These are phyloP conservation scores for Fulvia fulva DNA, from an alignment of 2,329 filamentous ascomycete genomes.

Conservation along the genomic window DNA sequence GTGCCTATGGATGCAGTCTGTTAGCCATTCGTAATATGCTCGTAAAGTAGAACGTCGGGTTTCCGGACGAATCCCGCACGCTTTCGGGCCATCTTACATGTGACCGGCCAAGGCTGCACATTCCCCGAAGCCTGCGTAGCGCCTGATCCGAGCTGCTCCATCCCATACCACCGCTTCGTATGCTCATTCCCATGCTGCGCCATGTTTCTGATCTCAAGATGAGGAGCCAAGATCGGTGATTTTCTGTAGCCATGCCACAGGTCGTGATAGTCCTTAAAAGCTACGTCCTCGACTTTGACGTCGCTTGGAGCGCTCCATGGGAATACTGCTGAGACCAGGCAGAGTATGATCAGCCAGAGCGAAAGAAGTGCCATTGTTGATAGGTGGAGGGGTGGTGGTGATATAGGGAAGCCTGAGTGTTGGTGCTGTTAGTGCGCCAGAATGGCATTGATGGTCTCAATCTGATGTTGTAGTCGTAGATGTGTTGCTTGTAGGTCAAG, in stretches of 20 bases:
- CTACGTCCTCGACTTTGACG: neutral
- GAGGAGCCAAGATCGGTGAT: neutral
- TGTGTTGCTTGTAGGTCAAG: no score
- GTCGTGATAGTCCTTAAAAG: neutral
- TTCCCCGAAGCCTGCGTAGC: neutral
- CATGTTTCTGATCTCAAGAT: neutral
- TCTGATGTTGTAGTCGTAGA: neutral
- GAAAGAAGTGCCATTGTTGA: neutral
- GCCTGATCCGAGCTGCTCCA: neutral
- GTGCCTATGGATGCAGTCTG: neutral
- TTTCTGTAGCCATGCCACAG: neutral
- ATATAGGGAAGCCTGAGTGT: neutral
- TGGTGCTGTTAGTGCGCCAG: neutral
- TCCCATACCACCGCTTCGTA: neutral
- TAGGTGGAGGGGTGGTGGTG: neutral
- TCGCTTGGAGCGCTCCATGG: neutral
- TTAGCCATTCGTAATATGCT: neutral
- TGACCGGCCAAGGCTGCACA: neutral
- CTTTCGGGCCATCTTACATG: neutral
- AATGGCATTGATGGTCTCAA: neutral
- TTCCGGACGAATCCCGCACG: no score
- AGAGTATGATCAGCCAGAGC: neutral
- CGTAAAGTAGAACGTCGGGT: no score
- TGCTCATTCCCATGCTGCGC: neutral
- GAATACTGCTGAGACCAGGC: neutral